These are phyloP conservation scores for Trichoderma cornu-damae DNA, from an alignment of 2,329 filamentous ascomycete species.

Conservation along the genomic window DNA sequence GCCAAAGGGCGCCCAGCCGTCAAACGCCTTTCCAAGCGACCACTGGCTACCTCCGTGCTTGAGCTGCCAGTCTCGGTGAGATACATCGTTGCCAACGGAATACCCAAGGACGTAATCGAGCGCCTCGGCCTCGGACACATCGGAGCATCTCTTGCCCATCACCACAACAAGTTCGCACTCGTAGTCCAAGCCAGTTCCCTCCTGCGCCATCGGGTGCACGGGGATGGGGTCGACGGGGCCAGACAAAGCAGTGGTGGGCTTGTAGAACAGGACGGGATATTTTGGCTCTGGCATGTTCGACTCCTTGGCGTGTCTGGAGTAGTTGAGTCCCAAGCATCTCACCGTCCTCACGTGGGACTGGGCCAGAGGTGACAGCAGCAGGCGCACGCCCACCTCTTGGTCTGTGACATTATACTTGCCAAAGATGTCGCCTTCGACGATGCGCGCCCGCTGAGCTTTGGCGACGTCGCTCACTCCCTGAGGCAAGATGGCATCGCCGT, in stretches of 20 bases:
- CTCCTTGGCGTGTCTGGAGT: slow-evolving; percentile 66
- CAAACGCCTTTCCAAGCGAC: slow-evolving; percentile 68
- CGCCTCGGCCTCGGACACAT: slow-evolving; percentile 61
- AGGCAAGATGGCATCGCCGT: slow-evolving; percentile 69
- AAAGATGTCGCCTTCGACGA: slow-evolving; percentile 63
- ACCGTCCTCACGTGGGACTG: slow-evolving; percentile 60
- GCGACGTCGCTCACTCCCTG: slow-evolving; percentile 54
- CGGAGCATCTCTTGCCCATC: slow-evolving; percentile 61
- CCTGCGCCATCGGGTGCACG: slow-evolving; percentile 60
- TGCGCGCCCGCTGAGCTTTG: slow-evolving; percentile 54
- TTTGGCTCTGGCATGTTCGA: slow-evolving; percentile 63
- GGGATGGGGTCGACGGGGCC: slow-evolving; percentile 64
- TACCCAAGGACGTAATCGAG: slow-evolving; percentile 72
- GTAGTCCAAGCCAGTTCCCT: slow-evolving; percentile 65
- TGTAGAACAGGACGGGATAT: slow-evolving; percentile 66
- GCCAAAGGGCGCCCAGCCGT: slow-evolving; percentile 69
- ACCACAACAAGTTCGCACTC: slow-evolving; percentile 73
- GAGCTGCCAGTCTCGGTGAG: slow-evolving; percentile 71
- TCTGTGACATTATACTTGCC: slow-evolving; percentile 60
- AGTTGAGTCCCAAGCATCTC: slow-evolving; percentile 66
- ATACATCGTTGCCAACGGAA: slow-evolving; percentile 72
- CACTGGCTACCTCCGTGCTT: slow-evolving; percentile 64
- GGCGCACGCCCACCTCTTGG: slow-evolving; percentile 49
- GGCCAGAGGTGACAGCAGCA: slow-evolving; percentile 60
- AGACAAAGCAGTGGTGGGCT: slow-evolving; percentile 57